Conservation (phyloP, 352 stramenopile genomes). For the Phytophthora vignae region DNA sequence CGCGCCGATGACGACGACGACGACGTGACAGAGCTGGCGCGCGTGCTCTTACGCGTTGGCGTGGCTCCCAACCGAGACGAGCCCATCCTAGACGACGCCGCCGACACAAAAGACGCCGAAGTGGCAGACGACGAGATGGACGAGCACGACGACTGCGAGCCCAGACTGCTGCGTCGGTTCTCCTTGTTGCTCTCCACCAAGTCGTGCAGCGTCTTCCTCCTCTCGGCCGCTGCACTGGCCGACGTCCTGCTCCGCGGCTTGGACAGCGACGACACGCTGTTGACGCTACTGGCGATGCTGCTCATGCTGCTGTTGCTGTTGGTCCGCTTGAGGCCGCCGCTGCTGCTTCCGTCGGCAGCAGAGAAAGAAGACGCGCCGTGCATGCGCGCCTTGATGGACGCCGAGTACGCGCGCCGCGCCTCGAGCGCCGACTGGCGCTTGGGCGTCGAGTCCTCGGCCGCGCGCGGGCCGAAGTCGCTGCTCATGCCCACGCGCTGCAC, state of each 20-base stretch:
- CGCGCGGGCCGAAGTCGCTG: slow-evolving; percentile 24
- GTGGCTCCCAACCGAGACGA: slow-evolving; percentile 22
- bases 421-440: slow-evolving; percentile 42
- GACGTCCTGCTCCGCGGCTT: slow-evolving; percentile 26
- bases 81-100: slow-evolving; percentile 38
- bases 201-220: slow-evolving; percentile 49
- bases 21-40: slow-evolving; percentile 5
- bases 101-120: slow-evolving; percentile 42
- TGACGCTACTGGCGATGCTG: slow-evolving; percentile 37
- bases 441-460: slow-evolving; percentile 5
- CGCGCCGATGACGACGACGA: slow-evolving; percentile 14
- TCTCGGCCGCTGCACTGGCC: slow-evolving; percentile 29
- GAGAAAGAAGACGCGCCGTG: not conserved
- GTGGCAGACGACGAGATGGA: slow-evolving; percentile 55
- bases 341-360: slow-evolving; percentile 24
- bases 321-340: slow-evolving; percentile 29
- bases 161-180: slow-evolving; percentile 53
- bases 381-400: slow-evolving; percentile 27
- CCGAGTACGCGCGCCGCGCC: slow-evolving; percentile 35
- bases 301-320: slow-evolving; percentile 46
- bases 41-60: slow-evolving; percentile 8
- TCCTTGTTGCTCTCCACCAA: slow-evolving; percentile 52
- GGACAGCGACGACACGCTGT: slow-evolving; percentile 32
- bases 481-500: slow-evolving; percentile 37
- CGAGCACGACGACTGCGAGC: slow-evolving; percentile 60